Evolutionary conservation across 1,284 basidiomycete species (phyloP), one percentile per base, ranked within the genome.

Genomic region (Malassezia dermatis): DNA sequence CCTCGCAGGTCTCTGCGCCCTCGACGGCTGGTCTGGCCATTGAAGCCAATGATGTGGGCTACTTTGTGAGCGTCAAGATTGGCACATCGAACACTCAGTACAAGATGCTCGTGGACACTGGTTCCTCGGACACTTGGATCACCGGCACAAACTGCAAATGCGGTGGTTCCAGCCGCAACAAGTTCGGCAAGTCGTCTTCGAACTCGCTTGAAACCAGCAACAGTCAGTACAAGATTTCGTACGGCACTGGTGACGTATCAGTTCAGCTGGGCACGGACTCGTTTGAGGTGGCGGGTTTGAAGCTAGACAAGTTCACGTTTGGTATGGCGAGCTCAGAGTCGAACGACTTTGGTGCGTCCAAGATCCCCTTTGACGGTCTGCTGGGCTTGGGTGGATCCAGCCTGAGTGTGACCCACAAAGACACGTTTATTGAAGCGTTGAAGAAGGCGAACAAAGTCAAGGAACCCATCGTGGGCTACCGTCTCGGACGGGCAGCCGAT

Each of bases 81-180:
- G 88, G 88, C 34, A 86, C 84, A 3, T 85, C 85, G n/a, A 80
- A 84, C 1, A 78, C 75, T 39, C 75, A 83, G 64, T 90, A 86
- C 76, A 78, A 79, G 30, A 75, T 91, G 66, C 79, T 90, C 47
- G 62, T 73, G 51, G 88, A 91, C 76, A 86, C 85, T 24, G 89
- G 88, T 30, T 87, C 84, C 8, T 83, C 86, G 13, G 88, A 91
- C 73, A 79, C 87, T 35, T 91, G 88, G 86, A 62, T 72, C 7
- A 60, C 66, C 0, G 58, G 58, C 51, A 57, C 61, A 8, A 28
- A 55, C 7, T 73, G 71, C 48, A 39, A 31, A 2, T 72, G 69
- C 28, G 51, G 53, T 30, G 58, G 61, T 0, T 46, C 48, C 12
- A 53, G 52, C 12, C 86, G 89, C 71, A 77, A 78, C 8, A 81